These are phyloP conservation scores for Gracilaria domingensis DNA, from an alignment of 23 red algal species.

Conservation along the genomic window DNA sequence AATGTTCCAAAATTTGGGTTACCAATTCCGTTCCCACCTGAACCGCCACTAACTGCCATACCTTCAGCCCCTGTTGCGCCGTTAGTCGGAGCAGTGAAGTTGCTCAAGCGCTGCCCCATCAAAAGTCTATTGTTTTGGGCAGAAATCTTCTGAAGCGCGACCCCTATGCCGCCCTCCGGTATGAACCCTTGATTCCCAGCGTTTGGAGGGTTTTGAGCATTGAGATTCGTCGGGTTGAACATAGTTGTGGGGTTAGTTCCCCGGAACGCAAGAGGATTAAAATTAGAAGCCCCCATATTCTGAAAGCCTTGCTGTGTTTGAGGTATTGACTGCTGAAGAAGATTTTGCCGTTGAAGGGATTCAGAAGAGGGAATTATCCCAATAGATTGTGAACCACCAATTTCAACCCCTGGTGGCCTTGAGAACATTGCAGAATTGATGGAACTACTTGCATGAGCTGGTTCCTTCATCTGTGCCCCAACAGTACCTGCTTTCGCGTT, in stretches of 20 bases:
- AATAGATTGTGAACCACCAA: conserved; percentile 19
- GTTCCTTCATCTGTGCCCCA: not conserved
- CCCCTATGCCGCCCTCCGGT: conserved; percentile 24
- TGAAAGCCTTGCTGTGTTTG: conserved; percentile 28
- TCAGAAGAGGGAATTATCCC: conserved; percentile 10
- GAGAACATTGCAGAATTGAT: conserved; percentile 3
- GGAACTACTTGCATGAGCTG: not conserved
- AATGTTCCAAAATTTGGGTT: conserved; percentile 20
- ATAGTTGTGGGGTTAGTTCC: not conserved
- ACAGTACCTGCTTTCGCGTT: not conserved
- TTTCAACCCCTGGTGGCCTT: conserved; percentile 11
- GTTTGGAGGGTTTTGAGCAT: not conserved
- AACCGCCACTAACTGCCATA: not conserved
- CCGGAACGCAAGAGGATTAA: conserved; percentile 25
- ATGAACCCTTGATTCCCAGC: conserved; percentile 9
- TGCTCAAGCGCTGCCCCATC: conserved; percentile 13
- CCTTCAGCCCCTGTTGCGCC: conserved; percentile 11
- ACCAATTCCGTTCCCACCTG: not conserved
- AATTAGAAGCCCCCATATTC: not conserved
- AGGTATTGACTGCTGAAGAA: not conserved
- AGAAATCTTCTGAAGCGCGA: not conserved
- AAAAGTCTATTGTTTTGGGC: not conserved
- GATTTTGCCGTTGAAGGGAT: not conserved
- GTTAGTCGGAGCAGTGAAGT: not conserved
- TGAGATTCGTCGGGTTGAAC: conserved; percentile 21